Percentiles rank a stretch among this genome's conserved stretches.
Conservation (phyloP, 345 rosid species). For the Lagerstroemia speciosa region DNA sequence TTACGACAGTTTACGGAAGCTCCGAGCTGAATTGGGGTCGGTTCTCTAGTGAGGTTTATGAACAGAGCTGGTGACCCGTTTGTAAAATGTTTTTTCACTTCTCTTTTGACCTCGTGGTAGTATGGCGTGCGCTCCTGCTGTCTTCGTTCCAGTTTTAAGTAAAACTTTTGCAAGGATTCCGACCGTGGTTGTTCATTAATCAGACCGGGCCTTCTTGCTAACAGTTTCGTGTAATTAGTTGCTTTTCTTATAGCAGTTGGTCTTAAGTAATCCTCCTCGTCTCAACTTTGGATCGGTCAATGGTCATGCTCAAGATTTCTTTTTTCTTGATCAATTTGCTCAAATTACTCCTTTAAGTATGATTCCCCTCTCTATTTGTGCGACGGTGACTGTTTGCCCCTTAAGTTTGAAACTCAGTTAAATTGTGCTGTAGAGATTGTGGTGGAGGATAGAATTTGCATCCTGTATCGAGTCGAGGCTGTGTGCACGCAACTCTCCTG, state of each 20-base stretch:
- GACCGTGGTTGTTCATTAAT: neutral
- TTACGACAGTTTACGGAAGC: neutral
- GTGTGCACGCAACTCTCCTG: neutral
- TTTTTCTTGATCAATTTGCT: neutral
- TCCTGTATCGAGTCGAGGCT: neutral
- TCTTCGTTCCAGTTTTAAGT: constrained; percentile 7
- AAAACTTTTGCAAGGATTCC: neutral
- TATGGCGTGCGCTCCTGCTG: neutral
- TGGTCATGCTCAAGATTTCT: constrained; percentile 3
- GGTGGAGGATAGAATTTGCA: neutral
- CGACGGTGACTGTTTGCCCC: too few relatives aligned
- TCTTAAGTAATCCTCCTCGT: neutral
- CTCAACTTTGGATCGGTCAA: neutral
- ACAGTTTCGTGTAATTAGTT: neutral
- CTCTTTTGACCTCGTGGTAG: neutral
- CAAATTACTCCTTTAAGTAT: neutral
- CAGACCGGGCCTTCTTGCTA: neutral
- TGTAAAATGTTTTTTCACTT: neutral
- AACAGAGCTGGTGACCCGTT: neutral
- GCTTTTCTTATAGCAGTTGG: neutral
- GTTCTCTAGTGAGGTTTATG: neutral
- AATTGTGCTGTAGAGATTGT: neutral
- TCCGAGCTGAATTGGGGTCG: constrained; percentile 1
- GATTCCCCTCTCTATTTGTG: neutral
- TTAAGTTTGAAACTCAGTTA: neutral